These are phyloP conservation scores for Fonsecaea pedrosoi DNA, from an alignment of 2,329 filamentous ascomycete species.

Conservation along the genomic window DNA sequence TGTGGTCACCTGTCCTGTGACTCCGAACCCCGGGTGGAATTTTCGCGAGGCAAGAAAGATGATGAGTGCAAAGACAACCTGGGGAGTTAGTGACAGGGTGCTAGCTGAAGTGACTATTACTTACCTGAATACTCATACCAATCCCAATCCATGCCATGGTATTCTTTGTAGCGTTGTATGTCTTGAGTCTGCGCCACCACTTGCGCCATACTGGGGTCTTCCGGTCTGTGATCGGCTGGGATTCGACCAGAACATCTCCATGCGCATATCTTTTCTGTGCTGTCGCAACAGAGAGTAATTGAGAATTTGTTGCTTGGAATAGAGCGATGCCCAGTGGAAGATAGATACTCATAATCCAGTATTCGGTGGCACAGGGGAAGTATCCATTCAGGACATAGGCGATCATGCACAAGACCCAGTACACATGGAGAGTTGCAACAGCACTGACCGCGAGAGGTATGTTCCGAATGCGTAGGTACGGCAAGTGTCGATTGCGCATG, in stretches of 20 bases:
- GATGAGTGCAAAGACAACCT: slow-evolving; percentile 65
- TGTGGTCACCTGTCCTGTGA: slow-evolving; percentile 52
- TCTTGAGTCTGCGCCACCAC: slow-evolving; percentile 48
- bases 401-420: slow-evolving; percentile 47
- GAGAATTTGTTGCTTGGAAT: slow-evolving; percentile 69
- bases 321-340: slow-evolving; percentile 70
- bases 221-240: slow-evolving; percentile 32
- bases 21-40: slow-evolving; percentile 62
- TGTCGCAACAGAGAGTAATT: slow-evolving; percentile 65
- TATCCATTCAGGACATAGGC: slow-evolving; percentile 46
- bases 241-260: slow-evolving; percentile 14
- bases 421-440: slow-evolving; percentile 49
- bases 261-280: slow-evolving; percentile 52
- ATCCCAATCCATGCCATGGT: slow-evolving; percentile 60
- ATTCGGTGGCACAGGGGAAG: slow-evolving; percentile 62
- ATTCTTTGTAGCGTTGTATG: slow-evolving; percentile 56
- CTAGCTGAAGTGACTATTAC: slow-evolving; percentile 9
- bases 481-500: slow-evolving; percentile 44
- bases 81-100: slow-evolving; percentile 14
- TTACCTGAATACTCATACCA: slow-evolving; percentile 65
- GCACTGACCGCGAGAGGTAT: slow-evolving; percentile 47
- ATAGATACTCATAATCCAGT: slow-evolving; percentile 71
- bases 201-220: slow-evolving; percentile 40
- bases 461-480: slow-evolving; percentile 49
- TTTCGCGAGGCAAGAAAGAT: slow-evolving; percentile 70